Evolutionary conservation across 2,329 filamentous ascomycete genomes (phyloP), one percentile per base, ranked within the genome.

Genomic region (Ophiognomonia clavigignenti-juglandacearum): DNA sequence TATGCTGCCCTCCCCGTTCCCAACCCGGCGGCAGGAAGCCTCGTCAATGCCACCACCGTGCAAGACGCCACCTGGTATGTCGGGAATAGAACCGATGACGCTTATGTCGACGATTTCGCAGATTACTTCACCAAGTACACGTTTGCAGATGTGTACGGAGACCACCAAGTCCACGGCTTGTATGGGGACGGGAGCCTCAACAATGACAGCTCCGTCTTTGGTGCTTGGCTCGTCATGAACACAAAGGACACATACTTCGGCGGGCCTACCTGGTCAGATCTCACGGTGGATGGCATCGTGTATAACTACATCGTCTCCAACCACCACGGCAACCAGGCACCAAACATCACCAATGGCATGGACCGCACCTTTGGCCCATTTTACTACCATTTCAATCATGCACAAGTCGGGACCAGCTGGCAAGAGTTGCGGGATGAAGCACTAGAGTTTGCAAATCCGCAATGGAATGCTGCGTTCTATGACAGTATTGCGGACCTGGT

Each of bases 41-140:
- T 63, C 0, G 64, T 66, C 4, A 60, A 74, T 41, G 60, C 75
- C 8, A 69, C 70, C 2, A 52, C 47, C 22, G 80, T 84, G 4
- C 80, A 84, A 57, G 81, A 85, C 60, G 79, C 81, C 4, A 82
- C 80, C 0, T 83, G 78, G 77, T 75, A 78, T 39, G 59, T 83
- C 13, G 74, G 75, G 22, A 75, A 75, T 39, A 73, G 73, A 0
- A 71, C 73, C 0, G 57, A 73, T 14, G 75, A 80, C 56, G 65
- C 74, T 0, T 84, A 83, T 55, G 75, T 79, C 0, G 60, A 71
- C 31, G 64, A 78, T 38, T 71, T 77, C 47, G 69, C 75, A 2
- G 75, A 82, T 38, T 84, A 82, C 60, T 85, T 83, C 56, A 84
- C 80, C 19, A 85, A 85, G 58, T 84, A 84, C 55, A 83, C 75